Evolutionary conservation across 2,329 filamentous ascomycete species (phyloP).

Genomic region (Alternaria arbusti): DNA sequence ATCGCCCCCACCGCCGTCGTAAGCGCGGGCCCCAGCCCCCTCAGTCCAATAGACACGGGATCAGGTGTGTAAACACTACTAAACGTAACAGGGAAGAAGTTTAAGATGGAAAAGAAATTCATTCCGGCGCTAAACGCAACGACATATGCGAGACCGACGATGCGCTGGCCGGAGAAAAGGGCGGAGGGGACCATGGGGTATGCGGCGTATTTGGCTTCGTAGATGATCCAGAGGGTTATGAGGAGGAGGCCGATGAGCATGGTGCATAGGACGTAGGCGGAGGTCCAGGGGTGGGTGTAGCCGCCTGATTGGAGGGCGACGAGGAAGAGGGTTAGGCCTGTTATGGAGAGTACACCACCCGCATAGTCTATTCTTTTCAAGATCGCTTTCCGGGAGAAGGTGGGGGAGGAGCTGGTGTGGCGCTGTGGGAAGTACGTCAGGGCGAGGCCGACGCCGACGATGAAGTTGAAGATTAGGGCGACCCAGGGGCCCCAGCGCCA

Average conservation of each 20-base stretch:
- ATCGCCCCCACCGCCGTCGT: slow-evolving; percentile 9
- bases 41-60: neutral
- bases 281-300: slow-evolving; percentile 49
- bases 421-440: slow-evolving; percentile 43
- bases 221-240: slow-evolving; percentile 33
- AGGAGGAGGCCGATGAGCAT: slow-evolving; percentile 45
- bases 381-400: neutral
- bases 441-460: slow-evolving; percentile 37
- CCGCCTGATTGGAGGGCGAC: slow-evolving; percentile 51
- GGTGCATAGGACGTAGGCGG: slow-evolving; percentile 46
- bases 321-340: slow-evolving; percentile 45
- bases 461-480: slow-evolving; percentile 40
- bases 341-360: slow-evolving; percentile 36
- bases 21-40: neutral
- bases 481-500: slow-evolving; percentile 48
- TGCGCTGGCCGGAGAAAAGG: neutral
- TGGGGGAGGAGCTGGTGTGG: slow-evolving; percentile 29
- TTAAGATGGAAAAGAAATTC: neutral
- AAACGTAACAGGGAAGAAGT: neutral
- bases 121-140: neutral
- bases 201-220: neutral
- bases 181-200: neutral
- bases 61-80: neutral
- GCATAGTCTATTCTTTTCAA: neutral
- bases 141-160: neutral